Evolutionary conservation across 768 basidiomycete species (phyloP), one percentile per base, ranked within the genome.

Genomic region (Suillus discolor): DNA sequence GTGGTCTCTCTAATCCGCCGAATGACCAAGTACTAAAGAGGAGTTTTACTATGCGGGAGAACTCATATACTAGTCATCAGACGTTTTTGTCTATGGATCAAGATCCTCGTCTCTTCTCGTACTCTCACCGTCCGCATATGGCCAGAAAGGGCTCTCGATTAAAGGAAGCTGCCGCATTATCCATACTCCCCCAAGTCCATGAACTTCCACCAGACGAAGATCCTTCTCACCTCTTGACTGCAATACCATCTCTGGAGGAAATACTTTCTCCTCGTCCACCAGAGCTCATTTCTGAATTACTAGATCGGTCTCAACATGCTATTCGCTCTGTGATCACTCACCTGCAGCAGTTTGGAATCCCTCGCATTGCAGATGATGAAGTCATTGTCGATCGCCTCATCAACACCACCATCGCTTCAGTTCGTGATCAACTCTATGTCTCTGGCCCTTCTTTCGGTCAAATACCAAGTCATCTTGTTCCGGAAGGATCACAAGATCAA

Each of bases 391-490:
- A 92, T 67, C 79, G 81, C 31, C 80, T 89, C 31, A 87, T 93
- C 55, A 76, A 83, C 54, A 76, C 78, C 36, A 84, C 87, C 16
- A 88, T 93, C 41, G 78, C 86, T 2, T 79, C 87, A 11, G 88
- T 92, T 51, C 87, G 91, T 44, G 88, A 91, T 70, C 82, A 93
- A 38, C 82, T 93, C 16, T 92, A 89, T 67, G 81, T 88, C 23
- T 81, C 88, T 34, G 85, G 87, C 15, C 78, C 83, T 0, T 84
- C 87, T 4, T 79, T 85, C 18, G 83, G 83, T 41, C 54, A 55
- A 55, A 55, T 55, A 20, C 54, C 54, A 20, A 55, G 20, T 34
- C 87, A 88, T 65, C 82, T 89, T 59, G 83, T 87, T 12, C 78
- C 76, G 51, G 82, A 79, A 65, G 69, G 68, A 20, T 80, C 75